phyloP scores from a whole-genome alignment of 2,329 filamentous ascomycete species.

The Talaromyces islandicus region DNA sequence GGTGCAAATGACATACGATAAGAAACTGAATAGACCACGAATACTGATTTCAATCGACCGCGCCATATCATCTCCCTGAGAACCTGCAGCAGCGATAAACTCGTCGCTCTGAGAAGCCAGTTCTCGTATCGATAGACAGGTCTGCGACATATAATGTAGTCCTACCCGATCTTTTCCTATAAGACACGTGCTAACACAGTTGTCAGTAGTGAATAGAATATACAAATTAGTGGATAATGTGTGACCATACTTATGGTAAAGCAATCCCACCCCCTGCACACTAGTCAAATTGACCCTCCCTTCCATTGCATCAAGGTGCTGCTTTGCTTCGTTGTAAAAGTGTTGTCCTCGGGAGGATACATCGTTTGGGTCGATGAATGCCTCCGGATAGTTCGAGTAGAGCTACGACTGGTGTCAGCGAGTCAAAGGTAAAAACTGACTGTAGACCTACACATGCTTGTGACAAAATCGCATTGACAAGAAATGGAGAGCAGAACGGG shows the following conservation, averaged over 20 bases:
- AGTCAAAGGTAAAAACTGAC: neutral
- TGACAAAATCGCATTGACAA: slow-evolving; percentile 30
- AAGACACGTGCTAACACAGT: slow-evolving; percentile 1
- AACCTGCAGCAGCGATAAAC: slow-evolving; percentile 5
- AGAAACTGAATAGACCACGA: slow-evolving; percentile 7
- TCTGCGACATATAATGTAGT: slow-evolving; percentile 7
- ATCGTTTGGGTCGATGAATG: slow-evolving; percentile 19
- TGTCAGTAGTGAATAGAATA: neutral
- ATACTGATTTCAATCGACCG: slow-evolving; percentile 4
- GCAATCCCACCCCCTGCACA: slow-evolving; percentile 20
- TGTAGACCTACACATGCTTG: slow-evolving; percentile 25
- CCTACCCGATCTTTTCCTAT: slow-evolving; percentile 11
- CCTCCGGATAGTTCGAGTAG: slow-evolving; percentile 22
- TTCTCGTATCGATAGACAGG: slow-evolving; percentile 2
- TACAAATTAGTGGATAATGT: neutral
- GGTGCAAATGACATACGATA: neutral
- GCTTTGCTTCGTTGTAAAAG: slow-evolving; percentile 26
- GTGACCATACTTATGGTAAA: slow-evolving; percentile 12
- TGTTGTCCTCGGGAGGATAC: slow-evolving; percentile 20
- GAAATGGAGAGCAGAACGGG: slow-evolving; percentile 26
- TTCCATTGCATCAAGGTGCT: slow-evolving; percentile 20
- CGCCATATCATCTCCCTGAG: slow-evolving; percentile 2
- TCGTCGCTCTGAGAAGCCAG: slow-evolving; percentile 1
- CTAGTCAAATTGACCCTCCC: slow-evolving; percentile 19
- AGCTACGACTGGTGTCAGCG: slow-evolving; percentile 8